These are phyloP conservation scores for Fusarium falciforme DNA, from an alignment of 2,329 filamentous ascomycete genomes.

Conservation along the genomic window DNA sequence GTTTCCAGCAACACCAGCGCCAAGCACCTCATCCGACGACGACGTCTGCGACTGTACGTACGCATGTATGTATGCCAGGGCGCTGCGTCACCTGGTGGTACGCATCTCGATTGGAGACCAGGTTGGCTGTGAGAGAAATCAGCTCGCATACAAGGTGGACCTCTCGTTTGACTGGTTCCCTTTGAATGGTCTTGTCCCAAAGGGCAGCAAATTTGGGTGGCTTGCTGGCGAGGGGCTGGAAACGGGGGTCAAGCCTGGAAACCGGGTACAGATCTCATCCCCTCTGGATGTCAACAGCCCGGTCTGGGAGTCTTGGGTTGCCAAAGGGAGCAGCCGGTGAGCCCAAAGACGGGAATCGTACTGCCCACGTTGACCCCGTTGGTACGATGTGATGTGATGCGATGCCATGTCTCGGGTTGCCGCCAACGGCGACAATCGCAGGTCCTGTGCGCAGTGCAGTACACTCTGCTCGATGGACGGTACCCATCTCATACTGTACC, in stretches of 20 bases:
- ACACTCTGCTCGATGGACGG: neutral
- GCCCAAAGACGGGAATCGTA: slow-evolving; percentile 7
- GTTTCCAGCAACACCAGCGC: slow-evolving; percentile 30
- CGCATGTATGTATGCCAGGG: slow-evolving; percentile 10
- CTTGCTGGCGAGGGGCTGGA: slow-evolving; percentile 43
- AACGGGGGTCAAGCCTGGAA: slow-evolving; percentile 20
- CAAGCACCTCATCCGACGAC: slow-evolving; percentile 30
- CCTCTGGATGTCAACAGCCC: slow-evolving; percentile 14
- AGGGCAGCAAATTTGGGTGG: slow-evolving; percentile 41
- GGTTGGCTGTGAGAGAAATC: neutral
- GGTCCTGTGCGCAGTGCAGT: neutral
- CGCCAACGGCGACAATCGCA: slow-evolving; percentile 19
- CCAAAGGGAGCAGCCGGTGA: slow-evolving; percentile 28
- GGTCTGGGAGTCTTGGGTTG: neutral
- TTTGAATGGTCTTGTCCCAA: slow-evolving; percentile 21
- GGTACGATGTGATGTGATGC: slow-evolving; percentile 35
- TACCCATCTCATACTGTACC: slow-evolving; percentile 4
- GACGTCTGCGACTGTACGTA: slow-evolving; percentile 8
- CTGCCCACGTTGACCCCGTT: slow-evolving; percentile 12
- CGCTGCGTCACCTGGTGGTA: slow-evolving; percentile 15
- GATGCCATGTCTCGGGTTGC: slow-evolving; percentile 33
- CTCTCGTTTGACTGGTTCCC: neutral
- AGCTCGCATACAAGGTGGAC: neutral
- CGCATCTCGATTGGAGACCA: slow-evolving; percentile 7
- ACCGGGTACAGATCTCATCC: slow-evolving; percentile 21